Evolutionary conservation across 352 stramenopile genomes (phyloP), one percentile per base, ranked within the genome.

Genomic region (Blastocystis sp.): DNA sequence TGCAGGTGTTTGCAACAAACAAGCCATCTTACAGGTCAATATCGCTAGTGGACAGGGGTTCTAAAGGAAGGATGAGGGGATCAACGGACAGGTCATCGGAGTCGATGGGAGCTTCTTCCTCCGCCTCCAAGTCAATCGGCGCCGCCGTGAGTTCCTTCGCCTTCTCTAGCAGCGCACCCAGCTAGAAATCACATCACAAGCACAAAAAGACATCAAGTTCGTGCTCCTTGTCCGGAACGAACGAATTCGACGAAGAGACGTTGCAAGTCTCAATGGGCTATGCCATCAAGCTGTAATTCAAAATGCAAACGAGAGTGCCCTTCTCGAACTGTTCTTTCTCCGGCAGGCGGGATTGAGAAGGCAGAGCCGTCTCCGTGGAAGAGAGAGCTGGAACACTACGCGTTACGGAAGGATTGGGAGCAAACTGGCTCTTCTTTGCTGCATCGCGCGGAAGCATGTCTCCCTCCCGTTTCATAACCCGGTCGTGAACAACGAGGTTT

Each of bases 211-310:
- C 74, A 24, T 84, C 74, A 11, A 84, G 28, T 59, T 57, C 34
- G 45, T 84, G 28, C 48, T 84, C 52, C 45, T 38, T 59, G 48
- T 84, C 28, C 14, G 52, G 24, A n/a, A 52, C 24, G 34, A 62
- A 69, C 34, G 45, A n/a, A 43, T 43, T 54, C 17, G 57, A 14
- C 6, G 34, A 40, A 21, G 74, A 38, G 2, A 68, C 34, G 14
- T 7, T 70, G 21, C 74, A 24, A 11, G 57, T 60, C n/a, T 84
- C 74, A 57, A 84, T 84, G 10, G 74, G 74, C 74, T 84, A 84
- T 0, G 34, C 1, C 14, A 34, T 68, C 2, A 84, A 0, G 48
- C 40, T 38, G 45, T 14, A 54, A 1, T 57, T n/a, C 14, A 0
- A 48, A 69, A 63, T n/a, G 3, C 28, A 9, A 3, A 84, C 74